A percentile compares a stretch with the other conserved stretches of the same genome.
These are phyloP conservation scores for Boletus rufocinnamomeus DNA, from an alignment of 768 basidiomycete genomes.

Conservation along the genomic window DNA sequence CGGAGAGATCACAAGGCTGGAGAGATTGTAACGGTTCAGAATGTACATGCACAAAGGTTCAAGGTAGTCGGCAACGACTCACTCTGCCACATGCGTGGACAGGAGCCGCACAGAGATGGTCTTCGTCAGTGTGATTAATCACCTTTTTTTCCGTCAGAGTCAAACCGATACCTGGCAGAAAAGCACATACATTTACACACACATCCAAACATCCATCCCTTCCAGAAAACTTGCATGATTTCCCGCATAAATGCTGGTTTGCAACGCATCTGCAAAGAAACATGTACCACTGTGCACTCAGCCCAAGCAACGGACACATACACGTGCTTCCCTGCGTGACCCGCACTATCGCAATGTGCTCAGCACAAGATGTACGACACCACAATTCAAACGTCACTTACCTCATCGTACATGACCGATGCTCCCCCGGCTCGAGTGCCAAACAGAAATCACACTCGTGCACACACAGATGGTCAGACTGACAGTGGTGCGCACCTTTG, in stretches of 20 bases:
- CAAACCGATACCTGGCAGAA: not conserved
- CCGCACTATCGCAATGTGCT: constrained; percentile 44
- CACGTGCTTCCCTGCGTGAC: constrained; percentile 59
- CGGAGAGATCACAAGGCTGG: constrained; percentile 46
- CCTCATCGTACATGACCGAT: constrained; percentile 48
- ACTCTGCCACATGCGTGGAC: constrained; percentile 60
- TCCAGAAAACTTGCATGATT: constrained; percentile 46
- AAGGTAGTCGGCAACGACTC: not conserved
- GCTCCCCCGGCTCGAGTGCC: constrained; percentile 31
- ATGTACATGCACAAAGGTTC: not conserved
- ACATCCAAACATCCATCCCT: constrained; percentile 52
- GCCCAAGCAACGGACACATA: constrained; percentile 25
- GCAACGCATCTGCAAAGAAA: constrained; percentile 47
- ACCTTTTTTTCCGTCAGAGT: constrained; percentile 35
- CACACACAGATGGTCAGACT: constrained; percentile 49
- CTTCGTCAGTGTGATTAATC: constrained; percentile 46
- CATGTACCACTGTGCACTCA: not conserved
- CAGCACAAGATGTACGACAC: not conserved
- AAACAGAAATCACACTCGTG: constrained; percentile 44
- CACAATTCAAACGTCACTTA: constrained; percentile 31
- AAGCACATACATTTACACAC: constrained; percentile 50
- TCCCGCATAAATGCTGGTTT: constrained; percentile 56
- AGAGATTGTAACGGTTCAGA: not conserved
- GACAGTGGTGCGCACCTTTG: constrained; percentile 49
- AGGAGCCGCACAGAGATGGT: constrained; percentile 55